Conservation (phyloP, 73 alveolate genomes). For the Paramecium sexaurelia region DNA sequence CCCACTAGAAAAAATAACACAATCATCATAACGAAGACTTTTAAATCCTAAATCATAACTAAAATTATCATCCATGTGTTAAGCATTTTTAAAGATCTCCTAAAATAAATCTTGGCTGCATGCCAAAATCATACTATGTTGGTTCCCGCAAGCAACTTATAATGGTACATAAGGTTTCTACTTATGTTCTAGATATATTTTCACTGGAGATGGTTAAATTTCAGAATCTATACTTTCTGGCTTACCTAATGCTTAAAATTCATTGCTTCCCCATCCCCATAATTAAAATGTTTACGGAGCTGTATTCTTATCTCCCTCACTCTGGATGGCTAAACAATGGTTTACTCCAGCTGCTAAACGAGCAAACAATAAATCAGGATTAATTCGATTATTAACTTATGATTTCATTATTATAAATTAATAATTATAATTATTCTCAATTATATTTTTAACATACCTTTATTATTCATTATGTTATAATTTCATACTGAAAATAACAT, state of each 20-base stretch:
- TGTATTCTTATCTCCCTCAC: not conserved
- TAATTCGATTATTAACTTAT: not conserved
- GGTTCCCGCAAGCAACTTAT: slow-evolving; percentile 7
- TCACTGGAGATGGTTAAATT: not conserved
- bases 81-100: not conserved
- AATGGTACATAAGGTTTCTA: not conserved
- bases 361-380: not conserved
- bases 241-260: slow-evolving; percentile 27
- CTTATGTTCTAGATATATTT: not conserved
- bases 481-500: too few relatives aligned
- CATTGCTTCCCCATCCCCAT: slow-evolving; percentile 66
- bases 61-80: not conserved
- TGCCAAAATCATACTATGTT: not conserved
- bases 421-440: not conserved
- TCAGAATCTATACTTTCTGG: slow-evolving; percentile 26
- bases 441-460: too few relatives aligned
- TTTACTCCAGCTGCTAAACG: slow-evolving; percentile 49
- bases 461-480: too few relatives aligned
- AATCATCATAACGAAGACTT: not conserved
- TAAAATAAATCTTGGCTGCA: not conserved
- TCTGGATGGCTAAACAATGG: slow-evolving; percentile 46
- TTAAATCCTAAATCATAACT: not conserved
- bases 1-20: slow-evolving; percentile 43
- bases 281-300: not conserved
- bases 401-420: not conserved